Evolutionary conservation across 1,284 basidiomycete genomes (phyloP), one percentile per base, ranked within the genome.

Genomic region (Cronartium ribicola): DNA sequence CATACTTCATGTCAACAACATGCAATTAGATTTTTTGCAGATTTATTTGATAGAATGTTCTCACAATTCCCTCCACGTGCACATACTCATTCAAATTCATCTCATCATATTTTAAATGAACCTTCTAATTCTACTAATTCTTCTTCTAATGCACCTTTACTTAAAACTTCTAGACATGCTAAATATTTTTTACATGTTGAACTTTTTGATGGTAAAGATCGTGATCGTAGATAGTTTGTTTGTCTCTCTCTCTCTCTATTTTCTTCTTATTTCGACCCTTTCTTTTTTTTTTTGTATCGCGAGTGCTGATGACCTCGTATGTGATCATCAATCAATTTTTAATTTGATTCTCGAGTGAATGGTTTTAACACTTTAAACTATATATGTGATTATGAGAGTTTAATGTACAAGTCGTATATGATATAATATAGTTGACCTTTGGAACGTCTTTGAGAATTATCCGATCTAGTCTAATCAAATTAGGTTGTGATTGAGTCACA

Each of bases 1-100:
- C 71, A 74, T 62, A 74, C 71, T 4, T 74, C 71, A 13, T 74
- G 71, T 36, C 71, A 74, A 62, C 71, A 74, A 60, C 65, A 74
- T 62, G 71, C 71, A 4, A 43, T 74, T 7, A 51, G 71, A 36
- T 74, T 74, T 44, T 74, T 74, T 67, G 71, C 71, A 3, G 71
- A 74, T 39, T 48, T 74, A 20, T 74, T 74, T 40, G 71, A 74
- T 43, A 64, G 71, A 14, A 74, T 74, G 71, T 74, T 74, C 43
- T 74, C 71, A 8, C 71, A 74, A 48, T 74, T 74, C 40, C 55
- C 71, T 5, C 55, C 71, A 1, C 29, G 71, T 61, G 71, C 57
- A n/a, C 40, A 48, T 59, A n/a, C 14, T 39, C 39, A 43, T 37
- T 71, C 61, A 48, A 51, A 43, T 43, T 69, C 59, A 37, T 13